phyloP scores from a whole-genome alignment of 176 grass and related monocot genomes.

The Urochloa ruziziensis region DNA sequence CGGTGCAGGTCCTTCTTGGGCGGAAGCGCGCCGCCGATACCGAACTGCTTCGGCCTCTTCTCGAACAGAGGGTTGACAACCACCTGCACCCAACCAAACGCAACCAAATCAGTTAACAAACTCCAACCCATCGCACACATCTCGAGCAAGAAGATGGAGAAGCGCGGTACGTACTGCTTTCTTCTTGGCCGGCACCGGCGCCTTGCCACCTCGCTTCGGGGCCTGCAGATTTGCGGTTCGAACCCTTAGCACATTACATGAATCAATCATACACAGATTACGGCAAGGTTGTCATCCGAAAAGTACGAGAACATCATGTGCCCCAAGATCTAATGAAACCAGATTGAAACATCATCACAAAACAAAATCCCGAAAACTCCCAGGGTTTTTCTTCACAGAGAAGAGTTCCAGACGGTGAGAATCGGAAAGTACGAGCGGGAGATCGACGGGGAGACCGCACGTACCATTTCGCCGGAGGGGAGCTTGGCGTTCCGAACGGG shows the following conservation, averaged over 20 bases:
- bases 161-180: constrained; percentile 25
- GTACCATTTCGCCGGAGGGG: constrained; percentile 54
- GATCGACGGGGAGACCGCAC: neutral
- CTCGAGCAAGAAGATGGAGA: neutral
- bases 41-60: constrained; percentile 94
- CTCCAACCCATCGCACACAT: neutral
- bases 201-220: constrained; percentile 68
- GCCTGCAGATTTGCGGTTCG: constrained; percentile 43
- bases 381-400: neutral
- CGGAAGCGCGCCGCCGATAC: constrained; percentile 70
- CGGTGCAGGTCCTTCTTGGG: constrained; percentile 83
- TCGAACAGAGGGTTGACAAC: constrained; percentile 81
- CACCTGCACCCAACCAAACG: constrained; percentile 35
- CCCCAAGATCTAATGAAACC: neutral
- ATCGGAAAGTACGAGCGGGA: too few relatives aligned
- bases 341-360: neutral
- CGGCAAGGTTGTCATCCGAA: neutral
- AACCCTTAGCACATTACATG: neutral
- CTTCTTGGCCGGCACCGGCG: constrained; percentile 64
- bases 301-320: neutral
- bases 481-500: constrained; percentile 45
- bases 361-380: neutral
- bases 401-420: neutral
- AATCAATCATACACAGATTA: neutral
- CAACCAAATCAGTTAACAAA: neutral